Evolutionary conservation across 108 stramenopile genomes (phyloP).

Genomic region (Conticribra weissflogii): DNA sequence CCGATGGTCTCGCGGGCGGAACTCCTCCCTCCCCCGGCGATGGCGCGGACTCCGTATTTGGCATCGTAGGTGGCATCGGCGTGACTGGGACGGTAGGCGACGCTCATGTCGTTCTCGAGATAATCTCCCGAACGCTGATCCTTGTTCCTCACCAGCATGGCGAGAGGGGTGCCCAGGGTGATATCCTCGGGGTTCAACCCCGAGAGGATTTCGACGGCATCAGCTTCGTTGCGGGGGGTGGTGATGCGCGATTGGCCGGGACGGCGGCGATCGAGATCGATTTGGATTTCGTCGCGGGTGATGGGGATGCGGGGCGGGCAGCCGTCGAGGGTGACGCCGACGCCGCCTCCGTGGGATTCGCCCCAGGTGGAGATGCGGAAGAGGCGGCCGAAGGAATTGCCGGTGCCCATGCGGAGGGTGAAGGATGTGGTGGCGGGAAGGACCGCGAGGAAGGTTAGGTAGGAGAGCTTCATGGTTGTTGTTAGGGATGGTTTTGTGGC

Average conservation of each 20-base stretch:
- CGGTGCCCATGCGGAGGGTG: conserved; percentile 86
- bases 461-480: neutral
- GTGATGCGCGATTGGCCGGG: conserved; percentile 94
- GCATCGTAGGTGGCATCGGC: conserved; percentile 99
- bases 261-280: conserved; percentile 93
- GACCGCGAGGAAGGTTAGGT: conserved; percentile 14
- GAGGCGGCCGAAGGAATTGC: conserved; percentile 94
- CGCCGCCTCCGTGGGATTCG: conserved; percentile 98
- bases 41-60: conserved; percentile 98
- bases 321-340: conserved; percentile 96
- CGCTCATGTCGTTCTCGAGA: conserved; percentile 94
- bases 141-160: conserved; percentile 95
- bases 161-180: conserved; percentile 98
- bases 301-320: conserved; percentile 94
- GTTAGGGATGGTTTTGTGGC: neutral
- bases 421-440: conserved; percentile 33
- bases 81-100: conserved; percentile 96
- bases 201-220: conserved; percentile 93
- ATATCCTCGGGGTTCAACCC: conserved; percentile 86
- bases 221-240: conserved; percentile 96
- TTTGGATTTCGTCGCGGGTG: conserved; percentile 90
- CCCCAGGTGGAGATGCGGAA: conserved; percentile 99
- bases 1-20: conserved; percentile 99
- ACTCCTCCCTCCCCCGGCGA: conserved; percentile 95
- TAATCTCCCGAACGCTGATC: conserved; percentile 95